Percentiles rank a stretch among this genome's conserved stretches.
These are phyloP conservation scores for Bipolaris gigantea DNA, from an alignment of 2,329 filamentous ascomycete species.

Conservation along the genomic window DNA sequence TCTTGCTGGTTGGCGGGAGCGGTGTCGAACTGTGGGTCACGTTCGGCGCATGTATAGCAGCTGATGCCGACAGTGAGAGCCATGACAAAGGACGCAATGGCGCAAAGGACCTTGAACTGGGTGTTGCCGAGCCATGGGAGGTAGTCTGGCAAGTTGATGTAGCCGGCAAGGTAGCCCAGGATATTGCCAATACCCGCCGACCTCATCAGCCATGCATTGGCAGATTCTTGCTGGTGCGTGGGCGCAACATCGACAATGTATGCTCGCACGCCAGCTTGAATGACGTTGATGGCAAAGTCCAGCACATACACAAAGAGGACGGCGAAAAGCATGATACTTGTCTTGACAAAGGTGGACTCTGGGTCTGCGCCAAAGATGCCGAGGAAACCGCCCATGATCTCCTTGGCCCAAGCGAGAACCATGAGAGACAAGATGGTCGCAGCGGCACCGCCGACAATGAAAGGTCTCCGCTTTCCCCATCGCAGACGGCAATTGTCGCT, in stretches of 20 bases:
- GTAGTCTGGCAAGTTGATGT: conserved; percentile 72
- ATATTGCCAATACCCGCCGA: conserved; percentile 89
- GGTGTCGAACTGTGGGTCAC: conserved; percentile 75
- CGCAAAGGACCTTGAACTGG: conserved; percentile 91
- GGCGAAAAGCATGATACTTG: conserved; percentile 72
- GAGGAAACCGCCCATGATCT: conserved; percentile 65
- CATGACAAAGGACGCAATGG: conserved; percentile 77
- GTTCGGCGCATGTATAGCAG: conserved; percentile 69
- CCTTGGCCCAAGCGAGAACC: conserved; percentile 54
- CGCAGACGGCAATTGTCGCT: conserved; percentile 54
- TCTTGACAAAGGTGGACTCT: conserved; percentile 66
- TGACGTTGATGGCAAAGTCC: conserved; percentile 93
- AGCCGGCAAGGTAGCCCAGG: conserved; percentile 84
- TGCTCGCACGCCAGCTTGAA: conserved; percentile 87
- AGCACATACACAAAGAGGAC: conserved; percentile 86
- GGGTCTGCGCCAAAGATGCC: conserved; percentile 69
- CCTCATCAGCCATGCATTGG: conserved; percentile 92
- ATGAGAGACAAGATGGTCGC: conserved; percentile 55
- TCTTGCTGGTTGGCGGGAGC: conserved; percentile 56
- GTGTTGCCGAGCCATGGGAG: conserved; percentile 81
- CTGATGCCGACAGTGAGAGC: conserved; percentile 70
- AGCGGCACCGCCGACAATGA: conserved; percentile 54
- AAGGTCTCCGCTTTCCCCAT: conserved; percentile 56
- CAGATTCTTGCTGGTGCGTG: conserved; percentile 87
- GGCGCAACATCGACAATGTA: conserved; percentile 94